Percentiles rank a stretch among this genome's conserved stretches.
Evolutionary conservation across 176 grass and related monocot genomes (phyloP).

Genomic region (Musa troglodytarum): DNA sequence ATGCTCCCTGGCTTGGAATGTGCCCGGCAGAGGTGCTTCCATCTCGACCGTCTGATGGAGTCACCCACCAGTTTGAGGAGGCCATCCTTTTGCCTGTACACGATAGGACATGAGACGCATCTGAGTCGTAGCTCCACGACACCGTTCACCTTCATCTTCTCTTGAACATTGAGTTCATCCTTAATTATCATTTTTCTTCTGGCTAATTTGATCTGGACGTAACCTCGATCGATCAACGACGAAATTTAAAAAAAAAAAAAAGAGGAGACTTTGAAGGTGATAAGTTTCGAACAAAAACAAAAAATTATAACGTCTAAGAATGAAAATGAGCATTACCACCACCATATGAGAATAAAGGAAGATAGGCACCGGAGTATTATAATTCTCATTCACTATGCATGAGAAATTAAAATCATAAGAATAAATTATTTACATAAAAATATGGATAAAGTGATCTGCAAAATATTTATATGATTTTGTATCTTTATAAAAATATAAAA

Average conservation of each 20-base stretch:
- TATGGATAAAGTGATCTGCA: no score
- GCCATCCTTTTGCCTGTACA: conserved; percentile 45
- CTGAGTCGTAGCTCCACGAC: conserved; percentile 16
- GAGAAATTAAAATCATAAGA: no score
- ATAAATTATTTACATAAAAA: no score
- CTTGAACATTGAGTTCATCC: background rate
- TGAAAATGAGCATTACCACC: accelerated
- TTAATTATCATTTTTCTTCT: background rate
- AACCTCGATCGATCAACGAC: no score
- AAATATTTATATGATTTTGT: no score
- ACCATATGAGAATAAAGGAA: no score
- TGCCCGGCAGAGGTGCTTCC: conserved; percentile 42
- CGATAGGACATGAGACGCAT: conserved; percentile 24
- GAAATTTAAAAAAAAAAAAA: no score
- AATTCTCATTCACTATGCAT: no score
- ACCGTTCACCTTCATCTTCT: background rate
- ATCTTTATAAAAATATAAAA: no score
- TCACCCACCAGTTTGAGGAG: background rate
- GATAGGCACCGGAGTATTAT: no score
- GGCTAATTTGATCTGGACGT: background rate
- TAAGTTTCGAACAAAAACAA: background rate
- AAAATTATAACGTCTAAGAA: background rate
- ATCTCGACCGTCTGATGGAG: background rate
- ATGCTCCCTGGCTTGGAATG: conserved; percentile 74
- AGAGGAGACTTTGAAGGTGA: background rate